These are phyloP conservation scores for Vigna mungo DNA, from an alignment of 306 rosid species.

Conservation along the genomic window DNA sequence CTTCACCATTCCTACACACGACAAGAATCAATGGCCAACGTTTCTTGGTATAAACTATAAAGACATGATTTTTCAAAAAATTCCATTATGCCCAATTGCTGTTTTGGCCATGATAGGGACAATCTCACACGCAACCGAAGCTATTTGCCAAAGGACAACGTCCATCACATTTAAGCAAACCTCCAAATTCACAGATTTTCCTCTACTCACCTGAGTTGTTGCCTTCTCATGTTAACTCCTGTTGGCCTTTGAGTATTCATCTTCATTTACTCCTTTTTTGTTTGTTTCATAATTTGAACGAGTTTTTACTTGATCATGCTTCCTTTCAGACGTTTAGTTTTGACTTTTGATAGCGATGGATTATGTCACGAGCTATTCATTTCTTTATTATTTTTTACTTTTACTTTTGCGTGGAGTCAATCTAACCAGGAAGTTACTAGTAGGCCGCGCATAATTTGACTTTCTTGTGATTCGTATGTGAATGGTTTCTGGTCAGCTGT, in stretches of 20 bases:
- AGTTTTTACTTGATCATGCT: not conserved
- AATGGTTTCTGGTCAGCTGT: constrained; percentile 21
- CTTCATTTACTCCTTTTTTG: not conserved
- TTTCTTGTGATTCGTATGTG: constrained; percentile 4
- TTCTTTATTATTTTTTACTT: not conserved
- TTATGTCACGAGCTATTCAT: not conserved
- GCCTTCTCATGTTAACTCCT: constrained; percentile 14
- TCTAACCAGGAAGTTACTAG: not conserved
- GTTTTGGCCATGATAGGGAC: constrained; percentile 45
- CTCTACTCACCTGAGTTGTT: constrained; percentile 12
- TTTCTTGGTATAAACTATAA: constrained; percentile 30
- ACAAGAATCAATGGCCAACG: constrained; percentile 47
- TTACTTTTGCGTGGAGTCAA: not conserved
- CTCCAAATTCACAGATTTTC: constrained; percentile 18
- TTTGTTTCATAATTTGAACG: constrained; percentile 9
- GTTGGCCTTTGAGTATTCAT: constrained; percentile 28
- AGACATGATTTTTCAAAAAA: not conserved
- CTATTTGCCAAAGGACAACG: constrained; percentile 22
- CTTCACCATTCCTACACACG: constrained; percentile 50
- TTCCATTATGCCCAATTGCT: constrained; percentile 35
- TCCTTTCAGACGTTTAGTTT: constrained; percentile 2
- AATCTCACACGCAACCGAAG: constrained; percentile 46
- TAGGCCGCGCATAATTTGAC: not conserved
- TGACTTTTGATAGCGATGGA: not conserved
- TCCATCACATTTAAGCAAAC: constrained; percentile 34